Percentiles rank a stretch among this genome's conserved stretches.
Conservation (phyloP, 139 green algal species). For the Eudorina sp. region DNA sequence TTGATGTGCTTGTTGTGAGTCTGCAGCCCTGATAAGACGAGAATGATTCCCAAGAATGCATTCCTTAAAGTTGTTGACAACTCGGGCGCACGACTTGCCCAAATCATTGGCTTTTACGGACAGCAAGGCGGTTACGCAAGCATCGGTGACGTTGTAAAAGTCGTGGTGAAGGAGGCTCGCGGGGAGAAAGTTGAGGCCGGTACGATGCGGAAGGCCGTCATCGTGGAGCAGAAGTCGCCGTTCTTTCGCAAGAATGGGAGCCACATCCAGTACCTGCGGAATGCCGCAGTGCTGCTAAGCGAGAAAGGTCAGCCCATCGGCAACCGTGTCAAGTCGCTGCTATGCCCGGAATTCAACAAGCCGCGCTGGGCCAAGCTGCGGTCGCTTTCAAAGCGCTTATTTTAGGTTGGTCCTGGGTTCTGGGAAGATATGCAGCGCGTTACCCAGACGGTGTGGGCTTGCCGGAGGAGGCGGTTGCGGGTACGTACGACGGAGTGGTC, state of each 20-base stretch:
- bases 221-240: conserved; percentile 67
- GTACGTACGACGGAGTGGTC: too few species aligned
- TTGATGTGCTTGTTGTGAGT: too few species aligned
- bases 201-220: conserved; percentile 67
- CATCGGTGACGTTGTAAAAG: conserved; percentile 71
- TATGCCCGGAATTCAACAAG: conserved; percentile 69
- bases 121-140: conserved; percentile 46
- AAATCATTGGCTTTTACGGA: conserved; percentile 63
- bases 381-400: conserved; percentile 56
- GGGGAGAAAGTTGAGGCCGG: conserved; percentile 64
- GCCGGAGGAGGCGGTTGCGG: too few species aligned
- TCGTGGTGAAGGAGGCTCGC: conserved; percentile 69
- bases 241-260: conserved; percentile 64
- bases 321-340: conserved; percentile 60
- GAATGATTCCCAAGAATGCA: conserved; percentile 60
- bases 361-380: conserved; percentile 60
- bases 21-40: neutral
- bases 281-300: conserved; percentile 65
- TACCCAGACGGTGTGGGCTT: too few species aligned
- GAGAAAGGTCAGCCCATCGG: conserved; percentile 76
- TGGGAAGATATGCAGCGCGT: too few species aligned
- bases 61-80: conserved; percentile 72
- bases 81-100: conserved; percentile 58
- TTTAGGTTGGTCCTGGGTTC: conserved; percentile 35
- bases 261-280: conserved; percentile 66